Evolutionary conservation across 306 rosid species (phyloP), one percentile per base, ranked within the genome.

Genomic region (Vigna angularis): DNA sequence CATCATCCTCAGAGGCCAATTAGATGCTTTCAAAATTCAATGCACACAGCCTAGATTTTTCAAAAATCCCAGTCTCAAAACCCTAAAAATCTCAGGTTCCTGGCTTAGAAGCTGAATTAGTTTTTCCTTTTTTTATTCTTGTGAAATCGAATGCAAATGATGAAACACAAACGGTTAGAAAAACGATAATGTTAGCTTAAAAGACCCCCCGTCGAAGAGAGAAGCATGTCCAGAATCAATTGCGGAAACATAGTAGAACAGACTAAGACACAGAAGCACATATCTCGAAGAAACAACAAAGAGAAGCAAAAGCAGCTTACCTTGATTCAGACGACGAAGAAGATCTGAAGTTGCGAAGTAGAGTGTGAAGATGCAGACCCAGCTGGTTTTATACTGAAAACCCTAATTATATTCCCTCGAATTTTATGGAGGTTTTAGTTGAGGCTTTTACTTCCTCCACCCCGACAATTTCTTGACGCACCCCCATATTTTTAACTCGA

Each of bases 1-100:
- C 6, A 59, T 86, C 92, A 82, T 86, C 91, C 66, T 82, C 73
- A 86, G 92, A 85, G 81, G 73, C 88, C 7, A 34, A 34, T 2
- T 3, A 0, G 44, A 4, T 7, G 36, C 1, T 58, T 32, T 34
- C 68, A 62, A 7, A 22, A 34, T 74, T 56, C 50, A 74, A 30
- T 34, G 38, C 38, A 34, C 38, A 34, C 38, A 34, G 0, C 4
- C 6, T 5, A 34, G 38, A 34, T 1, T 34, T 30, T 34, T 34
- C 42, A 36, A 36, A 36, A 36, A 6, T 6, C 8, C 2, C 8
- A 36, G 47, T 2, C 3, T 42, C 12, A 42, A 42, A 42, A 42
- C 47, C 47, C 47, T 42, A 42, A 30, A 30, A 42, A 42, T 4
- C 34, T 30, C 34, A 30, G 34, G 34, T 30, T 30, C 34, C 34